A percentile compares a stretch with the other conserved stretches of the same genome.
Conservation (phyloP, 345 rosid genomes). For the Brassica carinata region DNA sequence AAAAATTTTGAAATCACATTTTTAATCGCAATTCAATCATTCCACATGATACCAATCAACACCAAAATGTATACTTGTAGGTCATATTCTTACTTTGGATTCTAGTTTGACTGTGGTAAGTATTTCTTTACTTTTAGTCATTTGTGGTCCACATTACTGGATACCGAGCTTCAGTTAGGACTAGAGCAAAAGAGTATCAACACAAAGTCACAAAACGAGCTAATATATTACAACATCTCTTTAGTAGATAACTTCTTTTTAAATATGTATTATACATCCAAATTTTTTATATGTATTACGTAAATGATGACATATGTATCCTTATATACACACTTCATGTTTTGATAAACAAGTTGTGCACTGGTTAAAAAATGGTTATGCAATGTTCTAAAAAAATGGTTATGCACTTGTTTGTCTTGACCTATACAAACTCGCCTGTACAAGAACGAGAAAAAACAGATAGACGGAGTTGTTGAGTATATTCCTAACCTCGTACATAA, state of each 20-base stretch:
- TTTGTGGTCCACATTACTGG: neutral
- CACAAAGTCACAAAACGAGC: neutral
- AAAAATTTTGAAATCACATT: no score
- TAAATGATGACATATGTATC: neutral
- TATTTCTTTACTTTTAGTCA: neutral
- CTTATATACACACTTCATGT: neutral
- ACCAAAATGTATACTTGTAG: no score
- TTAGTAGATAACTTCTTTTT: neutral
- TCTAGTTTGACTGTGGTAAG: neutral
- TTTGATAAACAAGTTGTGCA: neutral
- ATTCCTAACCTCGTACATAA: constrained; percentile 29
- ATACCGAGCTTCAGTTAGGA: neutral
- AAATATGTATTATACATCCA: no score
- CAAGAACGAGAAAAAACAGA: neutral
- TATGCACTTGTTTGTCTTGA: neutral
- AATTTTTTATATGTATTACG: neutral
- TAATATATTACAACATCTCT: neutral
- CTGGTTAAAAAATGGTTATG: neutral
- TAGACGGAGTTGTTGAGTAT: constrained; percentile 13
- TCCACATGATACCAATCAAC: no score
- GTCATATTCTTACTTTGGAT: neutral
- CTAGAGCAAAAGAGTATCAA: neutral
- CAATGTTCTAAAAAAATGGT: no score
- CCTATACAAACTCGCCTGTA: neutral
- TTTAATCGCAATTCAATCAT: no score